These are phyloP conservation scores for Luvunga scandens DNA, from an alignment of 345 rosid genomes.

Conservation along the genomic window DNA sequence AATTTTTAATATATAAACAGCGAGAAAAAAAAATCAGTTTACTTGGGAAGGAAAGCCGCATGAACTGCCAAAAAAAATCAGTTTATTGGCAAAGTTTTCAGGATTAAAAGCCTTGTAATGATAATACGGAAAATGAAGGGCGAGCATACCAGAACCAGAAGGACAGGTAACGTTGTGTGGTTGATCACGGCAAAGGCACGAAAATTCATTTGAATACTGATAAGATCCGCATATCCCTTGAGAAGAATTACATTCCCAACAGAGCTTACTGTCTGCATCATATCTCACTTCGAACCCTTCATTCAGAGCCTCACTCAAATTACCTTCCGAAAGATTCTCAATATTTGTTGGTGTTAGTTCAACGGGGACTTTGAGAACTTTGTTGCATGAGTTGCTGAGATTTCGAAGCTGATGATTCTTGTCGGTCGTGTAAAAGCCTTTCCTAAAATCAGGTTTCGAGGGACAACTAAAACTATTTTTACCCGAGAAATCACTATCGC, in stretches of 20 bases:
- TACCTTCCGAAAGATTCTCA: not conserved
- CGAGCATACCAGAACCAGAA: not conserved
- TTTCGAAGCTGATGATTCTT: not conserved
- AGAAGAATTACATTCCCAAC: not conserved
- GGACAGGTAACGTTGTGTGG: no score
- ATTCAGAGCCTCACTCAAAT: not conserved
- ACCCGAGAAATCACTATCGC: not conserved
- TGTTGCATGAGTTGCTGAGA: not conserved
- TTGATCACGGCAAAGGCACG: no score
- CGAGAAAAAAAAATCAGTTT: no score
- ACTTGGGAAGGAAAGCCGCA: no score
- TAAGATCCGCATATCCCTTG: not conserved
- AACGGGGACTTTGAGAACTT: not conserved
- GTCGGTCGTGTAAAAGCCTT: not conserved
- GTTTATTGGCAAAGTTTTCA: no score
- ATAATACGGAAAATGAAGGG: not conserved
- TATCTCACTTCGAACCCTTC: not conserved
- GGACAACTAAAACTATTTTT: not conserved
- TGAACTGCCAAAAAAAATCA: no score
- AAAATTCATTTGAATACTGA: not conserved
- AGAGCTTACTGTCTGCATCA: fast-evolving
- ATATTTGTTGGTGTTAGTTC: not conserved
- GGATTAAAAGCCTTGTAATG: no score
- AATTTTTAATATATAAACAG: no score
- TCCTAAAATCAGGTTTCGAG: fast-evolving